phyloP scores from a whole-genome alignment of 2,329 filamentous ascomycete genomes.

The Chalaropsis ovoidea region DNA sequence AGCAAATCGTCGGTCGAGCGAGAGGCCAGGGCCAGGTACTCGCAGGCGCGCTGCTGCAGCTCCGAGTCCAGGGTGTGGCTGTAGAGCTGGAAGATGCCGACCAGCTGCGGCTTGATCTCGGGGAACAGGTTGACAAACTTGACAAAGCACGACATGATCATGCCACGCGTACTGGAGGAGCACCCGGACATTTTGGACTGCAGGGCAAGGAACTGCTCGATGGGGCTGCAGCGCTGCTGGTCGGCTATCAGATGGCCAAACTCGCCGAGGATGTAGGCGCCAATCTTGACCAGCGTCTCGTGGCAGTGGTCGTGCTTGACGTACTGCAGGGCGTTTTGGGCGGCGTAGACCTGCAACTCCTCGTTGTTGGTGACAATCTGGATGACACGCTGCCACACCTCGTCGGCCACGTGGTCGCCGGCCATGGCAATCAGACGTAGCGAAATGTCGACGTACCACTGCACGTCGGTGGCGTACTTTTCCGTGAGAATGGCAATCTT shows the following conservation, averaged over 20 bases:
- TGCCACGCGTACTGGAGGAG: conserved; percentile 80
- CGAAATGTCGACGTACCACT: conserved; percentile 99
- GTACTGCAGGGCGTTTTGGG: conserved; percentile 85
- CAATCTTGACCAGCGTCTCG: conserved; percentile 95
- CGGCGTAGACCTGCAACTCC: conserved; percentile 91
- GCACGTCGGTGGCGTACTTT: conserved; percentile 94
- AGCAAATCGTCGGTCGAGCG: conserved; percentile 83
- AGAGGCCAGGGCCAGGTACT: conserved; percentile 78
- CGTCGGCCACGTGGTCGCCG: conserved; percentile 95
- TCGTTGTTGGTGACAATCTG: conserved; percentile 99
- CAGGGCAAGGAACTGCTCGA: conserved; percentile 90
- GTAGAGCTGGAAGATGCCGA: conserved; percentile 83
- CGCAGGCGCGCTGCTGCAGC: conserved; percentile 89
- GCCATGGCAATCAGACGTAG: conserved; percentile 90
- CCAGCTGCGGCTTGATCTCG: conserved; percentile 90
- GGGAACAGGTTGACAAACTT: conserved; percentile 98
- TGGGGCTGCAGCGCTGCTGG: conserved; percentile 81
- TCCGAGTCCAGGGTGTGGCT: conserved; percentile 93
- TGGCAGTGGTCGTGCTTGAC: conserved; percentile 89
- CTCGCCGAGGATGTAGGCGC: conserved; percentile 88
- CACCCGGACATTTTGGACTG: conserved; percentile 82
- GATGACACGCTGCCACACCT: conserved; percentile 97
- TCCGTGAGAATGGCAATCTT: conserved; percentile 98
- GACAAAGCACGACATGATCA: conserved; percentile 89
- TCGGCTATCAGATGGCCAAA: conserved; percentile 96